Evolutionary conservation across 345 rosid genomes (phyloP), one percentile per base, ranked within the genome.

Genomic region (Euphorbia pulcherrima): DNA sequence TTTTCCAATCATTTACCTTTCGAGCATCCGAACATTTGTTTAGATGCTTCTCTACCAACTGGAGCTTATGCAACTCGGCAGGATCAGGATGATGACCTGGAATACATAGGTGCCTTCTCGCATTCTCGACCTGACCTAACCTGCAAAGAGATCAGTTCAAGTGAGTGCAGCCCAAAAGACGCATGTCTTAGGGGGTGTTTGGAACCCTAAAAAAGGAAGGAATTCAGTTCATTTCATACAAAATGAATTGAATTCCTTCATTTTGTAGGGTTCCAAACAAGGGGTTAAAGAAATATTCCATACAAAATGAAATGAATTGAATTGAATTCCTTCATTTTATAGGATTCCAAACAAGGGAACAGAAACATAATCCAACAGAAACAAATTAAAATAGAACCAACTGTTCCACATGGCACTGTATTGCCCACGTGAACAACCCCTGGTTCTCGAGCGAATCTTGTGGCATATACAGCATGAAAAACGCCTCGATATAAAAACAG

Each of bases 111-210:
- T 88, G 96, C 80, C 66, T 82, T 85, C 85, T 69, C 7, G 98
- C 90, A 71, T 77, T 85, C 60, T 88, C 96, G 51, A 95, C 84
- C 67, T 81, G 96, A 50, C 99, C 99, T 77, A 95, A 75, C 84
- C 99, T 95, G 96, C 68, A 75, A 78, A 60, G 52, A 67, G 62
- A 54, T 64, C 56, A 74, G 69, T 50, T 69, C 62, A 73, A 72
- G 57, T 66, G 41, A 28, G 26, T 10, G 27, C 35, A 59, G 65
- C 59, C 56, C 65, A 57, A 55, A 57, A 5, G 46, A 44, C 18
- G 53, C 0, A 16, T 18, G 21, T 35, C 51, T 33, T 21, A 47
- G 67, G 27, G 51, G 27, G 21, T 58, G n/a, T n/a, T n/a, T n/a
- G n/a, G n/a, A n/a, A n/a, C n/a, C n/a, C n/a, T n/a, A n/a, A n/a